Evolutionary conservation across 139 green algal species (phyloP).

Genomic region (Desmodesmus armatus): DNA sequence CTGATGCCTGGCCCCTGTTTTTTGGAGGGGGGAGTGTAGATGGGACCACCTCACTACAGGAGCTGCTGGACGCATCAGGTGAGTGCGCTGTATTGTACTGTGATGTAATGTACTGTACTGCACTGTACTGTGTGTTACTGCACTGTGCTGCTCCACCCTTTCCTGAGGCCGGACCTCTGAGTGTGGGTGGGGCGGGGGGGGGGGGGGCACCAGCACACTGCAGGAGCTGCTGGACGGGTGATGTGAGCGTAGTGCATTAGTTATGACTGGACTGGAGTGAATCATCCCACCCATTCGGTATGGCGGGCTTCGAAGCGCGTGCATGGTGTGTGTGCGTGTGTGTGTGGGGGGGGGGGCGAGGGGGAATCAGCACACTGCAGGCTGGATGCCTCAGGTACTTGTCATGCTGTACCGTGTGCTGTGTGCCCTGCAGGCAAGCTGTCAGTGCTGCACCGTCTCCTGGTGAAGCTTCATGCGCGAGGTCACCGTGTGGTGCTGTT

Average conservation of each 20-base stretch:
- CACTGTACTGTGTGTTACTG: too few relatives aligned
- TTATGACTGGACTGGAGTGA: too few relatives aligned
- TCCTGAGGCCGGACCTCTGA: constrained; percentile 71
- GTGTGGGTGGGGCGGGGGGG: constrained; percentile 75
- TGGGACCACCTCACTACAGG: constrained; percentile 56
- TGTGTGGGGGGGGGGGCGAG: too few relatives aligned
- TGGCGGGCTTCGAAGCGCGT: too few relatives aligned
- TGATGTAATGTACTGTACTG: too few relatives aligned
- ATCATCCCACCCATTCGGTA: too few relatives aligned
- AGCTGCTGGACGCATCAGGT: constrained; percentile 68
- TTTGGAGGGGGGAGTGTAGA: constrained; percentile 77
- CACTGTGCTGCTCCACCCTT: constrained; percentile 81
- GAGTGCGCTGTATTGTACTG: too few relatives aligned
- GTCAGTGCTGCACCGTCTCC: constrained; percentile 80
- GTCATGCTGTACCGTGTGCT: background rate
- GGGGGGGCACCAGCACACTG: constrained; percentile 61
- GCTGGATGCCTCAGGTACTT: background rate
- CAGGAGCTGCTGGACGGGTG: constrained; percentile 72
- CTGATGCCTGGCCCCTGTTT: constrained; percentile 70
- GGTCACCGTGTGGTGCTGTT: constrained; percentile 90
- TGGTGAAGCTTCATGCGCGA: constrained; percentile 72
- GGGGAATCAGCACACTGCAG: background rate
- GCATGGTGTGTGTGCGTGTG: too few relatives aligned
- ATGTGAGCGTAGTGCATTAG: too few relatives aligned
- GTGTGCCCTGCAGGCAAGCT: constrained; percentile 38